These are phyloP conservation scores for Porphyrellus cyaneotinctus DNA, from an alignment of 768 basidiomycete species.

Conservation along the genomic window DNA sequence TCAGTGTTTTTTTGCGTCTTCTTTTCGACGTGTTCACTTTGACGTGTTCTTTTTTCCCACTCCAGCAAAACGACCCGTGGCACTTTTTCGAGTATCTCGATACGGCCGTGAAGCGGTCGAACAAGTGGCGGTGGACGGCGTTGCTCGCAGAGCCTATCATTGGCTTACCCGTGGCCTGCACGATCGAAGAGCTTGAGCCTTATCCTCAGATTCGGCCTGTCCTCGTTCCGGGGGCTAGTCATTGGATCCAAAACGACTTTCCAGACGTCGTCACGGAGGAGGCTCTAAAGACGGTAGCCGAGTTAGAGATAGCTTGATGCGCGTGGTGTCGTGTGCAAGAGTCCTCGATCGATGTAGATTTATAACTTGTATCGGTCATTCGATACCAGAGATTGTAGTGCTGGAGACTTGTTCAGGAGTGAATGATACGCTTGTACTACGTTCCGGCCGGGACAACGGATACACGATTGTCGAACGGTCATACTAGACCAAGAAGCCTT, in stretches of 20 bases:
- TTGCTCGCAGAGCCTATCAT: conserved; percentile 20
- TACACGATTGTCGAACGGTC: no score
- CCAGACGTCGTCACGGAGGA: conserved; percentile 19
- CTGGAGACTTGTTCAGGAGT: no score
- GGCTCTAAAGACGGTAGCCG: conserved; percentile 14
- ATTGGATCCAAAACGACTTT: conserved; percentile 27
- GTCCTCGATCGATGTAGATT: neutral
- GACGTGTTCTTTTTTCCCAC: no score
- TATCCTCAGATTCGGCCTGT: conserved; percentile 14
- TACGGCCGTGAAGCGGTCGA: conserved; percentile 2
- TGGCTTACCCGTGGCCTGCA: neutral
- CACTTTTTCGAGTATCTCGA: conserved; percentile 9
- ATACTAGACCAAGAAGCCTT: no score
- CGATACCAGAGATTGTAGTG: no score
- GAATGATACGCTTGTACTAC: no score
- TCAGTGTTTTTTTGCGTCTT: neutral
- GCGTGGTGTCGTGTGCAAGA: neutral
- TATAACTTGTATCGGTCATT: no score
- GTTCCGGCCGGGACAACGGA: no score
- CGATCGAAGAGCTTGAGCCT: conserved; percentile 9
- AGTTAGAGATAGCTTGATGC: neutral
- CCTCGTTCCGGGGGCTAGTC: conserved; percentile 12
- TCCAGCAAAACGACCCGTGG: conserved; percentile 14
- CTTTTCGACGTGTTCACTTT: no score
- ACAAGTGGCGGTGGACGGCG: conserved; percentile 7